These are phyloP conservation scores for Fusarium veterinarium DNA, from an alignment of 2,329 filamentous ascomycete species.

Conservation along the genomic window DNA sequence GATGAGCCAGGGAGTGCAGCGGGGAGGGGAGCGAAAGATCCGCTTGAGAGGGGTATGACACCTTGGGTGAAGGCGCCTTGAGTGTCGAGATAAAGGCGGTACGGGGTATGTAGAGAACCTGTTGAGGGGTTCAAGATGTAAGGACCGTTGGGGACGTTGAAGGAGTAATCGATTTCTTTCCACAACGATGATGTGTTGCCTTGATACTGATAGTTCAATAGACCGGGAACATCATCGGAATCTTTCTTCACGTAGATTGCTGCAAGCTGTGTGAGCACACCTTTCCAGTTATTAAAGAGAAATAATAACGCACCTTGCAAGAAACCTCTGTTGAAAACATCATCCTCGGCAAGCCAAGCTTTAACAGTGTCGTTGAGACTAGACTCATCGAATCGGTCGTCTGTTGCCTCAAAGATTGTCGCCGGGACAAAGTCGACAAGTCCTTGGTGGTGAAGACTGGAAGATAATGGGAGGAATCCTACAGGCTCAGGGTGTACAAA, in stretches of 20 bases:
- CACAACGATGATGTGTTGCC: neutral
- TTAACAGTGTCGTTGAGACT: too few species aligned
- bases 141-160: neutral
- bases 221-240: neutral
- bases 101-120: neutral
- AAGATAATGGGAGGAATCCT: neutral
- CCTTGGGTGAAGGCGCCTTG: neutral
- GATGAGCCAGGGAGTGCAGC: neutral
- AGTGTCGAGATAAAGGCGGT: neutral
- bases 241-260: neutral
- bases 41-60: neutral
- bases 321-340: neutral
- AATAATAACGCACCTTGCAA: neutral
- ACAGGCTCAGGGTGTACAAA: neutral
- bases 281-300: too few species aligned
- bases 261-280: neutral
- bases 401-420: neutral
- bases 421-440: neutral
- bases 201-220: neutral
- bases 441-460: fast-evolving
- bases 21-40: neutral
- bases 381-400: neutral
- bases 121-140: neutral
- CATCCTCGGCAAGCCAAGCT: neutral
- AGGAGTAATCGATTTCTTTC: neutral